These are phyloP conservation scores for Phialemonium atrogriseum DNA, from an alignment of 2,329 filamentous ascomycete species.

Conservation along the genomic window DNA sequence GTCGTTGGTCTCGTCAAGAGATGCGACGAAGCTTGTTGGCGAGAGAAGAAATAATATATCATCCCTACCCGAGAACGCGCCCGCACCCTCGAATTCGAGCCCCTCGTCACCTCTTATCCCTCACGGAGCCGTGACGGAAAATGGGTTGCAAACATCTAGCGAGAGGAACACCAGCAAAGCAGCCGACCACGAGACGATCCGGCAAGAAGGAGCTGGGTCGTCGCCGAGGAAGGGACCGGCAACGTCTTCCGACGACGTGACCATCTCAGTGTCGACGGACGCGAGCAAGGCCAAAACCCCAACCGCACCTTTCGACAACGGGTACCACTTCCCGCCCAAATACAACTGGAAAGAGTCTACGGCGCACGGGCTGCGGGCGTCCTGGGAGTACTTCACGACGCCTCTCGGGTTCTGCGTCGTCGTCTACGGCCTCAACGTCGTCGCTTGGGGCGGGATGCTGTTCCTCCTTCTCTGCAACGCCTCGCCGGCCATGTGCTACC, in stretches of 20 bases:
- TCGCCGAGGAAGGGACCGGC: constrained; percentile 5
- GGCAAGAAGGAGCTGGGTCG: too few relatives aligned
- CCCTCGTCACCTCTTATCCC: too few relatives aligned
- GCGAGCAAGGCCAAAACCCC: constrained; percentile 7
- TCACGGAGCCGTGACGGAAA: too few relatives aligned
- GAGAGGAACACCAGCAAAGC: too few relatives aligned
- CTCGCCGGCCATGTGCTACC: constrained; percentile 63
- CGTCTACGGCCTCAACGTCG: constrained; percentile 72
- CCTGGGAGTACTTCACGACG: constrained; percentile 67
- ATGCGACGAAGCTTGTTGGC: constrained; percentile 1
- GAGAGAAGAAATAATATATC: constrained; percentile 1
- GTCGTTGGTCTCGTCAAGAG: constrained; percentile 18
- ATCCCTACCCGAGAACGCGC: too few relatives aligned
- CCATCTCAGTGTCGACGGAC: constrained; percentile 16
- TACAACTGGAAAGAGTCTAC: constrained; percentile 53
- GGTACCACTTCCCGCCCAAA: constrained; percentile 57
- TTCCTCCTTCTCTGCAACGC: constrained; percentile 76
- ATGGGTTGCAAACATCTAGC: too few relatives aligned
- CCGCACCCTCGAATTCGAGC: too few relatives aligned
- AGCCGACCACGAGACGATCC: too few relatives aligned
- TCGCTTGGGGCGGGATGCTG: constrained; percentile 88
- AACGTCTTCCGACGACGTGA: constrained; percentile 15
- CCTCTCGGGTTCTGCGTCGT: constrained; percentile 69
- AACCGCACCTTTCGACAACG: constrained; percentile 47
- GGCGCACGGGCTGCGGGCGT: constrained; percentile 47